Evolutionary conservation across 345 rosid species (phyloP), one percentile per base, ranked within the genome.

Genomic region (Combretum micranthum): DNA sequence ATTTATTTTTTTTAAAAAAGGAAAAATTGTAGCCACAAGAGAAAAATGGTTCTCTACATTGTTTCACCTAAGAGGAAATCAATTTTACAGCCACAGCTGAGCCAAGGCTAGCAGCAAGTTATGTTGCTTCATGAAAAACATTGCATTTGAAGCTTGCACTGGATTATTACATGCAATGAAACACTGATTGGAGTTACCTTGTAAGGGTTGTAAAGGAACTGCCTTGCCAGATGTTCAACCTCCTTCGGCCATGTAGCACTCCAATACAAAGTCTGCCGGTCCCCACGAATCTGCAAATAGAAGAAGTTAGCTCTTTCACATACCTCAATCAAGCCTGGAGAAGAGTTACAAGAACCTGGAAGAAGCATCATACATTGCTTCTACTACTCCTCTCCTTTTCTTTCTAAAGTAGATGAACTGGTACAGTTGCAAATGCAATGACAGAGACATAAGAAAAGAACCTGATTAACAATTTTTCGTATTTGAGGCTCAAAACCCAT

Each of bases 201-300:
- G 82, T 94, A 94, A 23, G 99, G 82, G 53, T 87, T 94, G 82
- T 94, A 83, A 57, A 94, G 97, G 74, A 81, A 94, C 67, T 94
- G 80, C 64, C 71, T 82, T 12, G 99, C 80, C 60, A 94, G 74
- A 32, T 79, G 96, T 69, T 94, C 97, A 55, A 94, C 99, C 68
- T 94, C 99, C 76, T 90, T 94, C 10, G 99, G 99, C 99, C 97
- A 94, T 50, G 99, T 94, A 44, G 99, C 99, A 80, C 99, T 94
- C 99, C 97, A 90, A 65, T 94, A 94, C 70, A 94, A 69, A 55
- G 99, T 94, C 76, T 94, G 97, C 55, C 99, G 96, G 64, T 94
- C 96, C 42, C 93, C 90, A 6, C 95, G 95, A 66, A 94, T 93
- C 99, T 94, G 77, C 69, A 75, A 15, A 32, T 42, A 50, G 23